Percentiles rank a stretch among this genome's conserved stretches.
phyloP scores from a whole-genome alignment of 441 rosid genomes.

The Kokia cookei region DNA sequence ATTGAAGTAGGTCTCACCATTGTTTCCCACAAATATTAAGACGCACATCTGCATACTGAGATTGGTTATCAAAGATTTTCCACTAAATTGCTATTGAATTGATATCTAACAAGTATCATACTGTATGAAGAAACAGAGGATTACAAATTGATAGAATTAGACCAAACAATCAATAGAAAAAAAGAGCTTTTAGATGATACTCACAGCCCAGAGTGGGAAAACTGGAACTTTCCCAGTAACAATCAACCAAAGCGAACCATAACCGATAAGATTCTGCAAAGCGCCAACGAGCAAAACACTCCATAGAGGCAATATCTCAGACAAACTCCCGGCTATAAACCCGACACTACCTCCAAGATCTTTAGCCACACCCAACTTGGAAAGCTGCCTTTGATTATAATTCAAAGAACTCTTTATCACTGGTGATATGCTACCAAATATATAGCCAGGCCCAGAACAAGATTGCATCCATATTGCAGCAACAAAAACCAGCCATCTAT shows the following conservation, averaged over 20 bases:
- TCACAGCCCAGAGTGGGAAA: constrained; percentile 89
- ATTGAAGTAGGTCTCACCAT: too few relatives aligned
- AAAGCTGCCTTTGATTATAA: constrained; percentile 79
- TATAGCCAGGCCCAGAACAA: constrained; percentile 82
- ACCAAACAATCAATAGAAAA: not conserved
- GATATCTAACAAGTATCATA: too few relatives aligned
- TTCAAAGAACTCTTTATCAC: constrained; percentile 78
- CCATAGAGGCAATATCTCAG: constrained; percentile 90
- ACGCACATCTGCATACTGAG: constrained; percentile 61
- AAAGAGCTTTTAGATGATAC: constrained; percentile 18
- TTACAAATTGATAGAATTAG: not conserved
- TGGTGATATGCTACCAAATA: constrained; percentile 95
- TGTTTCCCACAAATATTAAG: constrained; percentile 21
- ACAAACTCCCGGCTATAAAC: constrained; percentile 74
- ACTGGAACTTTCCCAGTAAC: constrained; percentile 64
- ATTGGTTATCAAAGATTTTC: not conserved
- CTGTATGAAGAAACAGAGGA: not conserved
- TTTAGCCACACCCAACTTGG: constrained; percentile 16
- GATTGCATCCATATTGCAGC: too few relatives aligned
- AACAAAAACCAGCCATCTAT: constrained; percentile 46
- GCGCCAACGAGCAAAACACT: too few relatives aligned
- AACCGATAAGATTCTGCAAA: constrained; percentile 34
- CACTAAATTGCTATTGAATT: too few relatives aligned
- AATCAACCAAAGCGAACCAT: constrained; percentile 93
- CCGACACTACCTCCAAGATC: constrained; percentile 97